phyloP scores from a whole-genome alignment of 148 eudicot genomes.

The Rhododendron simsii region DNA sequence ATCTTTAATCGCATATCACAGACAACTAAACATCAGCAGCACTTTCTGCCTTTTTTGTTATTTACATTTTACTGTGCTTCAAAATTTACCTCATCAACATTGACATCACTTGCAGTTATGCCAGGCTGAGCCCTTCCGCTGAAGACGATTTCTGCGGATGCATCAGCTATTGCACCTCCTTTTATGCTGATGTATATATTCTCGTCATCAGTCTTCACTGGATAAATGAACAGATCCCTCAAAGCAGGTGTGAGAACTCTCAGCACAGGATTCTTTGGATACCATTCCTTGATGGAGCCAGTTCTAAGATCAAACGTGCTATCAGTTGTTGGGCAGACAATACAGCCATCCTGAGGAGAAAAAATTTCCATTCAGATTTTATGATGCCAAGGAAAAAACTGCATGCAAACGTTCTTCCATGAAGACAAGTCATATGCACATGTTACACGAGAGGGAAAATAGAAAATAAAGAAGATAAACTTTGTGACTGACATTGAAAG shows the following conservation, averaged over 20 bases:
- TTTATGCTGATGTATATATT: constrained; percentile 78
- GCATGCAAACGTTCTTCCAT: neutral
- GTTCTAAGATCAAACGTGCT: constrained; percentile 89
- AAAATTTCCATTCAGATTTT: neutral
- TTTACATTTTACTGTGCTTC: neutral
- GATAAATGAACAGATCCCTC: constrained; percentile 64
- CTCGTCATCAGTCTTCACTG: constrained; percentile 68
- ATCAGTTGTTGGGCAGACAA: constrained; percentile 90
- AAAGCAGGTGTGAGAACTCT: constrained; percentile 83
- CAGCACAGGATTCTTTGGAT: constrained; percentile 90
- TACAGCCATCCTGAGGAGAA: constrained; percentile 80
- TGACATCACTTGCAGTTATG: constrained; percentile 76
- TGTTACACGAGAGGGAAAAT: neutral
- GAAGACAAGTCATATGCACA: neutral
- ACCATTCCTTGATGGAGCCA: constrained; percentile 85
- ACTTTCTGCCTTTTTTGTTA: neutral
- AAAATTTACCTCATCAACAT: constrained; percentile 77
- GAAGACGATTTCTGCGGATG: constrained; percentile 81
- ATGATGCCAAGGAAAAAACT: neutral
- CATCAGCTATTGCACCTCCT: constrained; percentile 37
- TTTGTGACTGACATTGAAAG: neutral
- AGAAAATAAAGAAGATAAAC: neutral
- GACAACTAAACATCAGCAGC: neutral
- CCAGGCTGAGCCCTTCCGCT: constrained; percentile 97
- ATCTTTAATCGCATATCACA: neutral